Conservation (phyloP, 1,284 basidiomycete species). For the Blastosporella zonata region DNA sequence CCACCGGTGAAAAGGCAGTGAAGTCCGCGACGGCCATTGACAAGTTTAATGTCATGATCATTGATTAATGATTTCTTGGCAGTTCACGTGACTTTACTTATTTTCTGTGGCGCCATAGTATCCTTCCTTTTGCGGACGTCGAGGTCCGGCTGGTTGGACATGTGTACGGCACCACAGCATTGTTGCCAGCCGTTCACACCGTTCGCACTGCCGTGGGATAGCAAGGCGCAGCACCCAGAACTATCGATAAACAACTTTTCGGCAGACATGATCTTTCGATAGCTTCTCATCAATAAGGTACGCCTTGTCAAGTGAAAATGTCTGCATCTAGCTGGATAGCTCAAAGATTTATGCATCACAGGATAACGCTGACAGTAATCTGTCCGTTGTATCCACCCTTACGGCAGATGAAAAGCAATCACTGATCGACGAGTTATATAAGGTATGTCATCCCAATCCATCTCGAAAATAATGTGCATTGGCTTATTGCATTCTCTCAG, state of each 20-base stretch:
- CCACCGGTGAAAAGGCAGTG: neutral
- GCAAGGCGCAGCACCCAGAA: neutral
- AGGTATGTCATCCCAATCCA: neutral
- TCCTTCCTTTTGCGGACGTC: neutral
- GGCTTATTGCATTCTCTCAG: neutral
- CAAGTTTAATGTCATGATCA: neutral
- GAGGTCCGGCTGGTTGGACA: neutral
- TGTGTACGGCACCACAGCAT: neutral
- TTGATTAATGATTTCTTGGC: neutral
- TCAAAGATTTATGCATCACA: neutral
- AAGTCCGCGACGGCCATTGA: neutral
- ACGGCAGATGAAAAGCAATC: neutral
- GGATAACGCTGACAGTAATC: neutral
- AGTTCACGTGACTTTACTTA: neutral
- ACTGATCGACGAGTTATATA: neutral
- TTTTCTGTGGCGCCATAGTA: neutral
- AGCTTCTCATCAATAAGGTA: neutral
- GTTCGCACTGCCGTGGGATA: neutral
- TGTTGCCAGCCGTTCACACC: neutral
- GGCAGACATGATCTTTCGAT: neutral
- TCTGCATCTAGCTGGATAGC: neutral
- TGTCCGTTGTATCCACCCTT: neutral
- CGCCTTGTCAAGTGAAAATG: neutral
- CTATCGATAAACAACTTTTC: neutral
- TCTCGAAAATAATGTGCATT: neutral